Conservation (phyloP, 108 stramenopile species). For the Stephanodiscus minutulus region DNA sequence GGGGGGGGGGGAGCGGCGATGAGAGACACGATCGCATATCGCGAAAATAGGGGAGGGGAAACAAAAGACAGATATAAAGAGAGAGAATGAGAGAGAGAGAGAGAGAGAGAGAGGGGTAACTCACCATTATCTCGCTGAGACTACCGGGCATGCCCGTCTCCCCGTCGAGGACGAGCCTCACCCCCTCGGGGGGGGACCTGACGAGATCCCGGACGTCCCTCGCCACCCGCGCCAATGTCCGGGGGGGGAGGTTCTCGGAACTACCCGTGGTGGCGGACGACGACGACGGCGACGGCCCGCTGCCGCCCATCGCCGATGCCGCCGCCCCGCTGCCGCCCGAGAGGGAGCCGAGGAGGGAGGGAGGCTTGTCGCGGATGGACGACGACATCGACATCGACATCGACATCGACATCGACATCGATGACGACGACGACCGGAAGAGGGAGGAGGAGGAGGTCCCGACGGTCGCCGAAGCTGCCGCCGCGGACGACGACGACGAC, state of each 20-base stretch:
- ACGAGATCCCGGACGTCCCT: slow-evolving; percentile 89
- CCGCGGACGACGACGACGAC: background rate
- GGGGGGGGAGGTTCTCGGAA: slow-evolving; percentile 87
- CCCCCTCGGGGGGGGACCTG: slow-evolving; percentile 84
- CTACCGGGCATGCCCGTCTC: slow-evolving; percentile 76
- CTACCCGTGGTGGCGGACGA: background rate
- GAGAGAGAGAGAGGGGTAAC: too few relatives aligned
- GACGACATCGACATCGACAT: background rate
- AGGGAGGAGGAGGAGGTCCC: background rate
- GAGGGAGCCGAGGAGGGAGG: slow-evolving; percentile 8
- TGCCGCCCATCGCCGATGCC: background rate
- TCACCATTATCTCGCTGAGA: slow-evolving; percentile 78
- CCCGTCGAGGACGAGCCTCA: slow-evolving; percentile 72
- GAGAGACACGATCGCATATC: background rate
- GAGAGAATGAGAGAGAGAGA: too few relatives aligned
- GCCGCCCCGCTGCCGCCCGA: background rate
- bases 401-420: background rate
- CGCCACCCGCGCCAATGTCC: slow-evolving; percentile 82
- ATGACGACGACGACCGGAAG: background rate
- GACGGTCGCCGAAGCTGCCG: background rate
- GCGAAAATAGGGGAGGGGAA: background rate
- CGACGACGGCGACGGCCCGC: slow-evolving; percentile 7
- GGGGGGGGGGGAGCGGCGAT: background rate
- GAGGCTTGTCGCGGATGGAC: background rate
- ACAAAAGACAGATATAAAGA: too few relatives aligned